phyloP scores from a whole-genome alignment of 2,329 filamentous ascomycete species.

The Chaetomium sp. region DNA sequence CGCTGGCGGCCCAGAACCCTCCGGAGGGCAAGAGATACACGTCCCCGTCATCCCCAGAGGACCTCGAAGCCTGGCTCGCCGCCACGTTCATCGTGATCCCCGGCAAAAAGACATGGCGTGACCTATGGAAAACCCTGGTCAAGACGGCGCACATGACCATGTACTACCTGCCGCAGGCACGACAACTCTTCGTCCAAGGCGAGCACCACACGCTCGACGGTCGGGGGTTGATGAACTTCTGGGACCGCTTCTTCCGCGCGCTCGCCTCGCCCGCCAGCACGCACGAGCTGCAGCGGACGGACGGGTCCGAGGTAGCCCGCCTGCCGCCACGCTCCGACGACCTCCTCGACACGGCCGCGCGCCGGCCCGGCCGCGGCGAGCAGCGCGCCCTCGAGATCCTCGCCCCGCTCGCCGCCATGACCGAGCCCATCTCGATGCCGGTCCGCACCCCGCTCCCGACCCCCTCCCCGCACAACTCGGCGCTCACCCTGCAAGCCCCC shows the following conservation, averaged over 20 bases:
- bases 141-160: conserved; percentile 1
- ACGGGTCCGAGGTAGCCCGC: background rate
- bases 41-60: background rate
- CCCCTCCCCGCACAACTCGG: background rate
- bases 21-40: background rate
- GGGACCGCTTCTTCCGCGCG: background rate
- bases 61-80: background rate
- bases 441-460: background rate
- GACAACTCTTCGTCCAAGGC: background rate
- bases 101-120: background rate
- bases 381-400: background rate
- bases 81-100: background rate
- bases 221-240: background rate
- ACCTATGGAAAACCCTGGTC: background rate
- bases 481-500: background rate
- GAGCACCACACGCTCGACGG: conserved; percentile 1
- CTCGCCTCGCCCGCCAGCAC: background rate
- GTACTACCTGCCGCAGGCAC: background rate
- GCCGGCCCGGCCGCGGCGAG: background rate
- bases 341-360: background rate
- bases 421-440: background rate
- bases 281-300: background rate
- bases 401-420: background rate
- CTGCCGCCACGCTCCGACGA: background rate
- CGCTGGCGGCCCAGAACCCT: background rate